Base-by-base conservation (phyloP, 129 eudicot species). In the Escallonia herrerae region DNA sequence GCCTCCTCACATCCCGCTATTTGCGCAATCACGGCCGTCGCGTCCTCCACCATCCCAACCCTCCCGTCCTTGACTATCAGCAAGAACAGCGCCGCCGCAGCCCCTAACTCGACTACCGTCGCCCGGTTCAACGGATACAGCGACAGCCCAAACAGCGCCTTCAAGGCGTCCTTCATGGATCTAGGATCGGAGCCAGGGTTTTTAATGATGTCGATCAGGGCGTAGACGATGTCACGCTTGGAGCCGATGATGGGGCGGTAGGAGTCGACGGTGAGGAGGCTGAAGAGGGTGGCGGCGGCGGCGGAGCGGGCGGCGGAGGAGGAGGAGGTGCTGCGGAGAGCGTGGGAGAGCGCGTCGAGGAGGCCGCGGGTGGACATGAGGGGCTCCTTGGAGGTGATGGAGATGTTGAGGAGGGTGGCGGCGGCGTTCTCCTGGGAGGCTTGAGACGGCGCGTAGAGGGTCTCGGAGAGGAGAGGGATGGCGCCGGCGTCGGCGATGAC, bases 301-400 rank as follows among this genome's bases (percentile, higher is more conserved):
- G 58, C 58, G 0, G 90, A 86, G 52, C 82, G 95, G 0, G 85
- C 81, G n/a, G 86, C 78, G 67, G 78, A 58, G 3, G 89, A 80
- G 38, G 89, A 66, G 2, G 83, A 67, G 43, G 89, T 91, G 71
- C 83, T 74, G 13, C 84, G 77, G 5, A 93, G 96, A 9, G 84
- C 87, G 81, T 93, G 91, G 47, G 96, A 86, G 12, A 93, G 74
- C 15, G 99, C 89, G 80, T 93, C 99, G 38, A 93, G 91, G 4
- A 86, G 66, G 8, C 95, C 91, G 66, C 68, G 82, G 3, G 96
- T 80, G 56, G 96, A 81, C 84, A 93, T 86, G 53, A 93, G 50
- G 6, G 80, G 61, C 2, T 89, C 86, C 1, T 81, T 82, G 46
- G 82, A 50, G n/a, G 91, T 65, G 58, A 93, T 93, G 3, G 99